Evolutionary conservation across 352 stramenopile genomes (phyloP).

Genomic region (Globisporangium middletonii): DNA sequence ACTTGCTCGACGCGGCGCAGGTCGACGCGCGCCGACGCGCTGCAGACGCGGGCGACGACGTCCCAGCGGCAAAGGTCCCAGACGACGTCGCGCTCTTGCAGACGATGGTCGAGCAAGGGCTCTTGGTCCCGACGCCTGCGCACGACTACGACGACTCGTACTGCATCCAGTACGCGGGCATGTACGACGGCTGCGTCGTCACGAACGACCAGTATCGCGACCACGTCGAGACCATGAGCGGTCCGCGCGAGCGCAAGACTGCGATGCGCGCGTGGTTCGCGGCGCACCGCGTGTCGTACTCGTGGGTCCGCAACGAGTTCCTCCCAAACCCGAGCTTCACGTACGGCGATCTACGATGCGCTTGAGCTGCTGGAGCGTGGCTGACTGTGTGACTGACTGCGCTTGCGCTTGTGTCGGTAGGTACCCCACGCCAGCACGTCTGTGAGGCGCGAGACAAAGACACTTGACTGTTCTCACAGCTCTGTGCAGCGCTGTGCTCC

Average conservation of each 20-base stretch:
- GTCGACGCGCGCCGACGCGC: conserved; percentile 29
- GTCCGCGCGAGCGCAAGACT: conserved; percentile 44
- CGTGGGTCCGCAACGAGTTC: conserved; percentile 85
- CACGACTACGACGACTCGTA: conserved; percentile 90
- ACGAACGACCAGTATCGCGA: conserved; percentile 89
- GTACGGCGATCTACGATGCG: conserved; percentile 12
- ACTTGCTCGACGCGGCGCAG: conserved; percentile 56
- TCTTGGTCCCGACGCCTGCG: conserved; percentile 72
- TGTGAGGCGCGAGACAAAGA: conserved; percentile 1
- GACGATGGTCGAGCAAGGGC: conserved; percentile 56
- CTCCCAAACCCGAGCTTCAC: conserved; percentile 84
- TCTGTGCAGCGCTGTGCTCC: not conserved
- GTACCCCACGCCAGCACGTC: conserved; percentile 3
- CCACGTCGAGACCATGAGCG: conserved; percentile 67
- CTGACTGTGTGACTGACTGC: not conserved
- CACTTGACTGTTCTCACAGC: not conserved
- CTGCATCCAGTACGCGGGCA: conserved; percentile 84
- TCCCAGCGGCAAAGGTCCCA: conserved; percentile 53
- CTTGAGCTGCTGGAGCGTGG: not conserved
- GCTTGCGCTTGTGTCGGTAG: not conserved
- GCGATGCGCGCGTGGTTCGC: conserved; percentile 63
- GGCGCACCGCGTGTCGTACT: conserved; percentile 81
- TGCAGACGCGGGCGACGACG: conserved; percentile 15
- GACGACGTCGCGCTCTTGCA: conserved; percentile 70
- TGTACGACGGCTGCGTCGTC: conserved; percentile 70